Evolutionary conservation across 257 asterid genomes (phyloP), one percentile per base, ranked within the genome.

Genomic region (Voacanga thouarsii): DNA sequence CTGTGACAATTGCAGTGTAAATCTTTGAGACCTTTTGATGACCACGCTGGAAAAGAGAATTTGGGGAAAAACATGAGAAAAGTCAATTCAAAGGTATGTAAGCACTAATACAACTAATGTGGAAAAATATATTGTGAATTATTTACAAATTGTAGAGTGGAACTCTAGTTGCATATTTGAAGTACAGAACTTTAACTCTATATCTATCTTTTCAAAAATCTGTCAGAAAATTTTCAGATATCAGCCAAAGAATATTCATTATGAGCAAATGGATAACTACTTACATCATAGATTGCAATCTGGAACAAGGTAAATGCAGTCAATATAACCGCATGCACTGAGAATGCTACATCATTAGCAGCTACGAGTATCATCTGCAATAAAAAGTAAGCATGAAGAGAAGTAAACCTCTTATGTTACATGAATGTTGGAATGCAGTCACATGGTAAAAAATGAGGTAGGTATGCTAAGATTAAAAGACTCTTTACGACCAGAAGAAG

Each of bases 341-440:
- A 95, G 90, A 95, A 95, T 79, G 98, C 99, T 67, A 95, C 98
- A 83, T 95, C 99, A 78, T 95, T 95, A 24, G 94, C 91, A 80
- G 99, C 99, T 75, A 95, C 99, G 16, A 96, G 99, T 80, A 95
- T 93, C 97, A 95, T 81, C 99, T 95, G 94, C 84, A 81, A 71
- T 12, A 71, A 81, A 64, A 45, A 74, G 73, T 28, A 7, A 33
- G 65, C 70, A 66, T 75, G 50, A 44, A 61, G 14, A 24, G 47
- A 4, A 33, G 55, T 41, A n/a, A 43, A 51, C 11, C 15, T 7
- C 55, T n/a, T 26, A 47, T 30, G 44, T 72, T 50, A 50, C 16
- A 72, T 26, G 26, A 37, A 28, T 4, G 43, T 33, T 7, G 15
- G 41, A 28, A 28, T 47, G 23, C 76, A 28, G 16, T 49, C 7